These are phyloP conservation scores for Elaphomyces granulatus DNA, from an alignment of 495 filamentous ascomycete species.

Conservation along the genomic window DNA sequence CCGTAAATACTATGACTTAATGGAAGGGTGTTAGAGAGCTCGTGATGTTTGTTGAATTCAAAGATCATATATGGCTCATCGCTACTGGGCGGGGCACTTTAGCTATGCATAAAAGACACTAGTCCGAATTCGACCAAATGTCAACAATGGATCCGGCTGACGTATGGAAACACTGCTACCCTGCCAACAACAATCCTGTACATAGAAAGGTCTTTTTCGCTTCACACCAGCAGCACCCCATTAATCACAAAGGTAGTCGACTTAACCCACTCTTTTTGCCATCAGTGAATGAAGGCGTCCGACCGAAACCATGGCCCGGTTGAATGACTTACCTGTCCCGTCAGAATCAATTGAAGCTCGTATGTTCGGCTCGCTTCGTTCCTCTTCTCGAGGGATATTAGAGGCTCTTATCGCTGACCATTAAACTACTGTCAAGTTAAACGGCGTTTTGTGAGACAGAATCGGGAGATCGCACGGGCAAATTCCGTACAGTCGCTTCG, in stretches of 20 bases:
- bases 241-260: not conserved
- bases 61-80: too few species aligned
- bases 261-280: not conserved
- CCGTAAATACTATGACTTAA: too few species aligned
- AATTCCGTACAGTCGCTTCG: constrained; percentile 86
- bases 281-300: not conserved
- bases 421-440: constrained; percentile 46
- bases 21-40: too few species aligned
- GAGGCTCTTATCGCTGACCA: constrained; percentile 1
- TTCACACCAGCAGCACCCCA: not conserved
- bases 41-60: too few species aligned
- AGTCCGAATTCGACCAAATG: constrained; percentile 24
- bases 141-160: too few species aligned
- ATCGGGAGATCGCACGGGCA: constrained; percentile 77
- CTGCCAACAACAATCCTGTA: not conserved
- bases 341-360: constrained; percentile 66
- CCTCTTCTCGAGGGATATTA: not conserved
- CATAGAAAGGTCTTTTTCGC: not conserved
- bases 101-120: constrained; percentile 40
- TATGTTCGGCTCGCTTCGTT: constrained; percentile 45
- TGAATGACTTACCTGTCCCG: constrained; percentile 64
- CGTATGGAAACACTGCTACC: constrained; percentile 1
- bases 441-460: constrained; percentile 77
- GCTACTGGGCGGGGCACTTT: constrained; percentile 39
- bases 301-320: constrained; percentile 55